phyloP scores from a whole-genome alignment of 2,329 filamentous ascomycete genomes.

The Lasiodiplodia theobromae region DNA sequence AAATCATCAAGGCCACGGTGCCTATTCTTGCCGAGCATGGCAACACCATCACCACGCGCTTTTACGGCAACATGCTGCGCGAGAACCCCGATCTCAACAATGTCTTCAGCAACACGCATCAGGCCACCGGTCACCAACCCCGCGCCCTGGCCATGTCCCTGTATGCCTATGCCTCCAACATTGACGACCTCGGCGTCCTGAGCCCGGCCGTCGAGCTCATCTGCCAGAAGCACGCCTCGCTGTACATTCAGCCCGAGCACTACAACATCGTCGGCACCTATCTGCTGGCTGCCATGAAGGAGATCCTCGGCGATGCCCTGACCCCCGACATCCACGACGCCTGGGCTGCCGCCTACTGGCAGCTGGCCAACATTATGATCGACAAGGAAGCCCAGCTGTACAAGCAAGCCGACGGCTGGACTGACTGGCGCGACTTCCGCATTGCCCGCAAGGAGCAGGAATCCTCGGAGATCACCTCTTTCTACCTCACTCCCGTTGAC shows the following conservation, averaged over 20 bases:
- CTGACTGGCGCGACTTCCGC: slow-evolving; percentile 71
- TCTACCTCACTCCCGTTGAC: slow-evolving; percentile 72
- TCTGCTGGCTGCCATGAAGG: slow-evolving; percentile 70
- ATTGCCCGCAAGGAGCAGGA: slow-evolving; percentile 71
- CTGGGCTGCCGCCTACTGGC: slow-evolving; percentile 75
- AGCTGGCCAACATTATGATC: slow-evolving; percentile 77
- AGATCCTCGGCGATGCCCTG: slow-evolving; percentile 71
- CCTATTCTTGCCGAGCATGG: slow-evolving; percentile 73
- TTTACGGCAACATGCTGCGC: slow-evolving; percentile 73
- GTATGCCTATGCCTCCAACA: slow-evolving; percentile 74
- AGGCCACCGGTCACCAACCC: slow-evolving; percentile 71
- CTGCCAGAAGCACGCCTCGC: slow-evolving; percentile 76
- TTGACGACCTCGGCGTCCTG: slow-evolving; percentile 70
- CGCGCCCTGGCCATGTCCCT: slow-evolving; percentile 73
- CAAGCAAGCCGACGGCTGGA: slow-evolving; percentile 67
- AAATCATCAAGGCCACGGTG: slow-evolving; percentile 73
- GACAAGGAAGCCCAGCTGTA: slow-evolving; percentile 70
- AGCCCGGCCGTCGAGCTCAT: slow-evolving; percentile 69
- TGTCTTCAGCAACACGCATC: slow-evolving; percentile 75
- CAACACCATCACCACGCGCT: slow-evolving; percentile 70
- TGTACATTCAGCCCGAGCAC: slow-evolving; percentile 72
- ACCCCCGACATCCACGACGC: slow-evolving; percentile 70
- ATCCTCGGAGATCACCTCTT: slow-evolving; percentile 72
- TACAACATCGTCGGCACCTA: slow-evolving; percentile 75
- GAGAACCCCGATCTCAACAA: slow-evolving; percentile 72